Evolutionary conservation across 2,329 filamentous ascomycete genomes (phyloP).

Genomic region (Dactylellina leptospora): DNA sequence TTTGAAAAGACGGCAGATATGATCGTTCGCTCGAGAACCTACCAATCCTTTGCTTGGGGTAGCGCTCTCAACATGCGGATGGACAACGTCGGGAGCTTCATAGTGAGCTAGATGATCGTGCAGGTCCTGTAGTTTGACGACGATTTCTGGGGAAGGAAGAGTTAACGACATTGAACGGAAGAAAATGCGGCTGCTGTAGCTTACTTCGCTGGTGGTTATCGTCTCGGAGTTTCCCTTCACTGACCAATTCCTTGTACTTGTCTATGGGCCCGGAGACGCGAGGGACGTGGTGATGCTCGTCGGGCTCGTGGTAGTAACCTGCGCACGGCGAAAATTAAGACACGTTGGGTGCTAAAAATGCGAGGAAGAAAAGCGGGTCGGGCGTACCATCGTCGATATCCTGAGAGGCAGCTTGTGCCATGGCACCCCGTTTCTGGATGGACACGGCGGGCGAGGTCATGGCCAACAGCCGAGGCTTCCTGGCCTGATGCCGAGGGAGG

Average conservation of each 20-base stretch:
- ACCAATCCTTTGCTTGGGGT: conserved; percentile 29
- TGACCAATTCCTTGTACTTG: conserved; percentile 87
- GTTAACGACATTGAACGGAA: conserved; percentile 8
- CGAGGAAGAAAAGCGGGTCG: not conserved
- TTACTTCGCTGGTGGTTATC: conserved; percentile 89
- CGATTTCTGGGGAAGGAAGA: conserved; percentile 70
- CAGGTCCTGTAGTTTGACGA: conserved; percentile 86
- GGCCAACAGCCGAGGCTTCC: conserved; percentile 23
- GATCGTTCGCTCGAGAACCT: conserved; percentile 1
- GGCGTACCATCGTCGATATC: conserved; percentile 40
- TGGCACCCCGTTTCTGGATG: conserved; percentile 44
- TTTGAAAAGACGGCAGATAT: not conserved
- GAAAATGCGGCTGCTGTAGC: conserved; percentile 54
- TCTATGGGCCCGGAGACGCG: conserved; percentile 72
- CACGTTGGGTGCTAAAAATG: too few relatives aligned
- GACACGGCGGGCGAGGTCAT: conserved; percentile 29
- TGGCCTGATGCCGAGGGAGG: conserved; percentile 19
- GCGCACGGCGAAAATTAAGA: too few relatives aligned
- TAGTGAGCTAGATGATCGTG: conserved; percentile 83
- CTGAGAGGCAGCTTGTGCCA: conserved; percentile 46
- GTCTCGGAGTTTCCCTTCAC: conserved; percentile 76
- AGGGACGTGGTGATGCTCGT: not conserved
- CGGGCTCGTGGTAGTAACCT: conserved; percentile 42
- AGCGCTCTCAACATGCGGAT: conserved; percentile 76
- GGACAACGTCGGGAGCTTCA: conserved; percentile 75